Evolutionary conservation across 2,329 filamentous ascomycete genomes (phyloP), one percentile per base, ranked within the genome.

Genomic region (Fonsecaea erecta): DNA sequence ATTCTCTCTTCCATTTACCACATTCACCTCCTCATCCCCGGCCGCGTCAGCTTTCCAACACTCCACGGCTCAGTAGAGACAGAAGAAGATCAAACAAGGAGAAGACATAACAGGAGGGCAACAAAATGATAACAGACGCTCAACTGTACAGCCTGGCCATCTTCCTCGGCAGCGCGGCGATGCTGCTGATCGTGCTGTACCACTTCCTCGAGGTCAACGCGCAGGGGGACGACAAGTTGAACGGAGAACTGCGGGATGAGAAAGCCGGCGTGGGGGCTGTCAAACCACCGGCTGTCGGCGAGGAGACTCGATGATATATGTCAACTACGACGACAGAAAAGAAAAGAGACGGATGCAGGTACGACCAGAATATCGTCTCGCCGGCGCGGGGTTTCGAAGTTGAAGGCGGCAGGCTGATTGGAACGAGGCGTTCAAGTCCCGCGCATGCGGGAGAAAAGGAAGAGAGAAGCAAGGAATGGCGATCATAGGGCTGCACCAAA

Each of bases 171-270:
- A 90, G 88, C 62, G 86, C 89, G 46, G 88, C 94, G 69, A 94
- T 98, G 91, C 83, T 97, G 52, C 85, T 99, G 68, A 97, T 98
- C 71, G 88, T 99, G 32, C 80, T 96, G 30, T 98, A 99, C 80
- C 93, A 98, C 79, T 98, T 96, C 81, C 88, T 99, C 74, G 94
- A 98, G 78, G 86, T 97, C 82, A 98, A 99, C 76, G 87, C 92
- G n/a, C 83, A 85, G 70, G 85, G 89, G 64, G 79, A 82, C 48
- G 71, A 73, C 7, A 53, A 53, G 2, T 18, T 57, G n/a, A 35
- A 48, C 18, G 26, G 46, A 8, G 65, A 62, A 12, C 56, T 71
- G 55, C 60, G 61, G 26, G 66, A 61, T 37, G 67, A 71, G 48
- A 70, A 68, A 60, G 56, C 21, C 51, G 67, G 70, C 16, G 66